Conservation (phyloP, 495 filamentous ascomycete species). For the Penicillium angulare region DNA sequence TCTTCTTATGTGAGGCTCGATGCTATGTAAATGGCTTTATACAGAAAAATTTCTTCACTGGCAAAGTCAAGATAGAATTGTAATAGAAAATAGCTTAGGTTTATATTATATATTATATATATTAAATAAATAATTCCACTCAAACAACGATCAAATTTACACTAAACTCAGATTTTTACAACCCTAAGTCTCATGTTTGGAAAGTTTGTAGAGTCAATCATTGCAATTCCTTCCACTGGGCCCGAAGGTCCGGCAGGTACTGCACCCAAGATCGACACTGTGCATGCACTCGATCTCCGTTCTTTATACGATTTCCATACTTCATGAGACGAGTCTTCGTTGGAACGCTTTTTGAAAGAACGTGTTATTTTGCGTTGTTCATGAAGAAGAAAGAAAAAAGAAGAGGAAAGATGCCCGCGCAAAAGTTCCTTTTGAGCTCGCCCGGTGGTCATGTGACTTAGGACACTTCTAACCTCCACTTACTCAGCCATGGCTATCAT, state of each 20-base stretch:
- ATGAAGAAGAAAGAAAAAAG: slow-evolving; percentile 41
- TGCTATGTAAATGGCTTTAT: neutral
- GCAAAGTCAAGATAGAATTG: slow-evolving; percentile 14
- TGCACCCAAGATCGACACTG: slow-evolving; percentile 69
- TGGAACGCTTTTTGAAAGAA: slow-evolving; percentile 65
- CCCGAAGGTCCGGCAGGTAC: slow-evolving; percentile 45
- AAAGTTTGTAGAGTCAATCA: slow-evolving; percentile 62
- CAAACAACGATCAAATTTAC: neutral
- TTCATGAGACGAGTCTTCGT: slow-evolving; percentile 58
- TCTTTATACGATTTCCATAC: slow-evolving; percentile 63
- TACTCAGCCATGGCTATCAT: neutral
- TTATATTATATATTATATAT: neutral
- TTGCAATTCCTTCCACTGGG: slow-evolving; percentile 62
- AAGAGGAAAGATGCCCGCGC: slow-evolving; percentile 14
- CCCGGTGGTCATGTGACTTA: slow-evolving; percentile 16
- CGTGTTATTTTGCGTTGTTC: slow-evolving; percentile 68
- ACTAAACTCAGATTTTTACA: neutral
- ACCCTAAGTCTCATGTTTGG: neutral
- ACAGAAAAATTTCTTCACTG: slow-evolving; percentile 7
- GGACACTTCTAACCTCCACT: neutral
- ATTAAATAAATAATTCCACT: too few species aligned
- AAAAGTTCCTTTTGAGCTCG: slow-evolving; percentile 18
- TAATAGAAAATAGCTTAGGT: slow-evolving; percentile 8
- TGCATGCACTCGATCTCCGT: slow-evolving; percentile 55
- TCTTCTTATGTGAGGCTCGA: neutral